Percentiles rank a stretch among this genome's conserved stretches.
Conservation (phyloP, 2,329 filamentous ascomycete genomes). For the Neurospora sp. region DNA sequence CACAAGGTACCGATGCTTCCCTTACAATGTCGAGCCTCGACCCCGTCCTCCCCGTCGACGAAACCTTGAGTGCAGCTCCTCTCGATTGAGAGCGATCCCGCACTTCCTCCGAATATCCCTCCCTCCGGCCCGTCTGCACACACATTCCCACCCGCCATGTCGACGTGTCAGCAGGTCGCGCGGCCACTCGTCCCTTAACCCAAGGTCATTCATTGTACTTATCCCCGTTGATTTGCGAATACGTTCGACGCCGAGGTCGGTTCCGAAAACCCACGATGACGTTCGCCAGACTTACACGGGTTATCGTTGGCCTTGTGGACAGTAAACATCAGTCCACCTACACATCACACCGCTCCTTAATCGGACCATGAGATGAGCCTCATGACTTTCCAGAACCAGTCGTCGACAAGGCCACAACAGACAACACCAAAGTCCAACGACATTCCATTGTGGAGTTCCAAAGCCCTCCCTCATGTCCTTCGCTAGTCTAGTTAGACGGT, state of each 20-base stretch:
- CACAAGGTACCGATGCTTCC: neutral
- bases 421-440: neutral
- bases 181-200: slow-evolving; percentile 36
- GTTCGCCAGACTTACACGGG: neutral
- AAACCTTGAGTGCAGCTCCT: neutral
- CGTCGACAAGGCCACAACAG: neutral
- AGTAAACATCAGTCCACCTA: neutral
- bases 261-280: neutral
- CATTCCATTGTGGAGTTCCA: neutral
- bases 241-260: neutral
- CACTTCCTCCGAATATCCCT: neutral
- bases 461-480: neutral
- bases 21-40: neutral
- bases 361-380: neutral
- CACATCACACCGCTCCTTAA: neutral
- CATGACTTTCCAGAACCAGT: neutral
- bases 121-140: neutral
- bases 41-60: neutral
- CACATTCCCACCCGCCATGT: slow-evolving; percentile 33
- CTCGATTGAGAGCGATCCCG: too few relatives aligned
- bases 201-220: neutral
- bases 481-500: neutral
- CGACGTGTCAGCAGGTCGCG: slow-evolving; percentile 48
- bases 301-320: neutral
- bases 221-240: neutral